These are phyloP conservation scores for Huiozyma sinensis DNA, from an alignment of 805 yeast genomes.

Conservation along the genomic window DNA sequence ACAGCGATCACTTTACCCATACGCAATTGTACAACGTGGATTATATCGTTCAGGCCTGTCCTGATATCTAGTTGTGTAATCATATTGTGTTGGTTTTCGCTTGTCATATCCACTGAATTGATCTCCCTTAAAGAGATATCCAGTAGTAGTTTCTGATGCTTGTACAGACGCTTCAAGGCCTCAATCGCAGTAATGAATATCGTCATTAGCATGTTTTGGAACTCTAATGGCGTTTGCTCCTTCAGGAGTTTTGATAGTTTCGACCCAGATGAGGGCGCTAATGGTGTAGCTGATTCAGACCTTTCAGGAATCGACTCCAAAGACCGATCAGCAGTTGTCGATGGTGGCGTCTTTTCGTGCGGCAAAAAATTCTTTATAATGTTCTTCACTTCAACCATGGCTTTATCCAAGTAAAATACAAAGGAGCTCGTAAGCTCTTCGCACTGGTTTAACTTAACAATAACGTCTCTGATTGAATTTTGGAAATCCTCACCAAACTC, in stretches of 20 bases:
- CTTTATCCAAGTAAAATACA: slow-evolving; percentile 51
- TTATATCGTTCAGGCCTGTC: slow-evolving; percentile 51
- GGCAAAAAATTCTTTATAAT: slow-evolving; percentile 63
- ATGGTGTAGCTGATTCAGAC: slow-evolving; percentile 1
- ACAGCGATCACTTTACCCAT: slow-evolving; percentile 69
- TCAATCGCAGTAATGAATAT: slow-evolving; percentile 59
- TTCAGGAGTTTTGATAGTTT: slow-evolving; percentile 42
- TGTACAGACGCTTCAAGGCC: slow-evolving; percentile 58
- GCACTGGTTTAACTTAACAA: slow-evolving; percentile 50
- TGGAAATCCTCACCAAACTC: slow-evolving; percentile 33
- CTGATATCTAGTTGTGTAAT: slow-evolving; percentile 59
- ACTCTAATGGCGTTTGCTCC: slow-evolving; percentile 61
- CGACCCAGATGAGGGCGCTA: slow-evolving; percentile 22
- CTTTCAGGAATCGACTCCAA: background rate
- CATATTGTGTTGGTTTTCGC: slow-evolving; percentile 25
- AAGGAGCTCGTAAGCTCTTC: slow-evolving; percentile 55
- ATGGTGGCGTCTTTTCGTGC: slow-evolving; percentile 21
- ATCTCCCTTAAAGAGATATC: slow-evolving; percentile 51
- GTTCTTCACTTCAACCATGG: slow-evolving; percentile 60
- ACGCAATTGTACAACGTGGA: slow-evolving; percentile 62
- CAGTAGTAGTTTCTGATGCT: slow-evolving; percentile 69
- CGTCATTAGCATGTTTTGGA: slow-evolving; percentile 54
- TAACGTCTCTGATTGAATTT: slow-evolving; percentile 33
- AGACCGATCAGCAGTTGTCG: background rate
- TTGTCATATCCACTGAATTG: slow-evolving; percentile 13